Percentiles rank a stretch among this genome's conserved stretches.
phyloP scores from a whole-genome alignment of 345 rosid genomes.

The Mercurialis annua region DNA sequence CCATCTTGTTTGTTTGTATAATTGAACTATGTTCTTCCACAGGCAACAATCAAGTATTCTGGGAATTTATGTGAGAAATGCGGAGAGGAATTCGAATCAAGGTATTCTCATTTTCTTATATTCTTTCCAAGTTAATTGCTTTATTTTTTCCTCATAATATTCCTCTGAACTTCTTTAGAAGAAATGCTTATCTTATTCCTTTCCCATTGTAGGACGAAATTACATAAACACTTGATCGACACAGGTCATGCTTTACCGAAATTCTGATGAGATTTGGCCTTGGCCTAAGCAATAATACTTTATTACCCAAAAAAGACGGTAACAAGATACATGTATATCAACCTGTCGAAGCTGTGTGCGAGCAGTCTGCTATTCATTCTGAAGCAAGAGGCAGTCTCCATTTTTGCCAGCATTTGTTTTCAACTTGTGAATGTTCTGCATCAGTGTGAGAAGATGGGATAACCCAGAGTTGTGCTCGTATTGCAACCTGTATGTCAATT shows the following conservation, averaged over 20 bases:
- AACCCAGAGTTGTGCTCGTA: not conserved
- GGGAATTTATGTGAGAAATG: constrained; percentile 67
- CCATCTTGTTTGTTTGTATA: constrained; percentile 2
- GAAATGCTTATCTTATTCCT: constrained; percentile 3
- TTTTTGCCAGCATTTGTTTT: not conserved
- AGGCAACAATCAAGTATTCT: constrained; percentile 55
- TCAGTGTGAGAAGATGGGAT: not conserved
- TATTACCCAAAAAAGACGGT: not conserved
- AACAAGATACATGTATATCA: not conserved
- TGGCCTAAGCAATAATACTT: not conserved
- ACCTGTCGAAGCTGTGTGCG: not conserved
- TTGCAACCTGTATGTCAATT: constrained; percentile 5
- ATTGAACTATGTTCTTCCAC: constrained; percentile 21
- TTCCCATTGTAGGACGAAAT: constrained; percentile 50
- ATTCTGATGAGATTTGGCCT: constrained; percentile 31
- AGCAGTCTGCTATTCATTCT: not conserved
- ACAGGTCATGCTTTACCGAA: constrained; percentile 67
- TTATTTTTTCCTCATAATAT: not conserved
- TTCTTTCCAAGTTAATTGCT: not conserved
- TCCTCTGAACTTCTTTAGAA: not conserved
- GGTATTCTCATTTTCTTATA: constrained; percentile 34
- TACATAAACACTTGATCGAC: constrained; percentile 76
- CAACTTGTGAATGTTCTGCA: not conserved
- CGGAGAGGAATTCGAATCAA: constrained; percentile 80
- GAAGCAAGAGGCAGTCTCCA: not conserved